phyloP scores from a whole-genome alignment of 73 alveolate genomes.

The Stentor roeselii region DNA sequence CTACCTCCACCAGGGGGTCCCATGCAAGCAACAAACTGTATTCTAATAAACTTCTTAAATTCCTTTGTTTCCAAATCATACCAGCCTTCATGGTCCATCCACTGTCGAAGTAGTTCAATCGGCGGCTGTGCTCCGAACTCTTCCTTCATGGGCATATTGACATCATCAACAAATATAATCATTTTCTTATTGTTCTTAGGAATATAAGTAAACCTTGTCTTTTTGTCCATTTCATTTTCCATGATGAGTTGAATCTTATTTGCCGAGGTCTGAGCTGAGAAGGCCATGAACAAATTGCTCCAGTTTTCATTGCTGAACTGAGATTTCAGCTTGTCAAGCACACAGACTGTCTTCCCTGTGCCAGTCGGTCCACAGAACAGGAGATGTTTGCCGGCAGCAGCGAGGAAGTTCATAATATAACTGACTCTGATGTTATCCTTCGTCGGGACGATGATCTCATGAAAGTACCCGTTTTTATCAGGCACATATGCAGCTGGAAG shows the following conservation, averaged over 20 bases:
- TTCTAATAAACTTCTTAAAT: slow-evolving; percentile 82
- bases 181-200: slow-evolving; percentile 88
- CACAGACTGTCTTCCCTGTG: slow-evolving; percentile 98
- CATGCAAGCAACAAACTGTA: slow-evolving; percentile 96
- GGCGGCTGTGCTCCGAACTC: slow-evolving; percentile 99
- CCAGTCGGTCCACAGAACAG: slow-evolving; percentile 99
- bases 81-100: slow-evolving; percentile 99
- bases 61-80: slow-evolving; percentile 94
- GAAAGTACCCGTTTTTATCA: slow-evolving; percentile 87
- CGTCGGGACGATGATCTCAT: slow-evolving; percentile 96
- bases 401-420: slow-evolving; percentile 85
- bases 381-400: slow-evolving; percentile 82
- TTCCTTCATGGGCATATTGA: slow-evolving; percentile 98
- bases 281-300: slow-evolving; percentile 74
- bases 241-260: slow-evolving; percentile 92
- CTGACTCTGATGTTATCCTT: slow-evolving; percentile 94
- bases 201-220: slow-evolving; percentile 78
- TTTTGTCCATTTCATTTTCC: slow-evolving; percentile 95
- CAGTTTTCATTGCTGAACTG: slow-evolving; percentile 71
- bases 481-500: not conserved
- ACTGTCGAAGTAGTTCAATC: slow-evolving; percentile 95
- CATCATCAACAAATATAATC: slow-evolving; percentile 95
- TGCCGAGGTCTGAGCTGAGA: slow-evolving; percentile 97
- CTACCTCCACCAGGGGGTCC: slow-evolving; percentile 98
- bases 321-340: slow-evolving; percentile 71